phyloP scores from a whole-genome alignment of 257 asterid species.

The Jasminum sambac region DNA sequence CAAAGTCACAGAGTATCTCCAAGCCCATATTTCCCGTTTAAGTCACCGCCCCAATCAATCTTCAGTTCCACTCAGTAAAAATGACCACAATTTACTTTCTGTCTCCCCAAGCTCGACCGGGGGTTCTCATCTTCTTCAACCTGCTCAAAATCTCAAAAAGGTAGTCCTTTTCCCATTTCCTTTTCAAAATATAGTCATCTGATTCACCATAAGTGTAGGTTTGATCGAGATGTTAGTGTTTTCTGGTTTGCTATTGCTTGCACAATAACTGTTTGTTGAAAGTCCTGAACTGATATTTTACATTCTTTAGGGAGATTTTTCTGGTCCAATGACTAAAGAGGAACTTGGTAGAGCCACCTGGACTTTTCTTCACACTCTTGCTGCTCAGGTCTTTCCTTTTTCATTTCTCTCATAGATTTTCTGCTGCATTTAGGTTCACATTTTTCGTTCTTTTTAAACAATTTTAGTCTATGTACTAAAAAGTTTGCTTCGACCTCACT shows the following conservation, averaged over 20 bases:
- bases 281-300: constrained; percentile 31
- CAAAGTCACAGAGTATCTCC: constrained; percentile 48
- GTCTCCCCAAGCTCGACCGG: constrained; percentile 25
- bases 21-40: constrained; percentile 57
- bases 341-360: constrained; percentile 97
- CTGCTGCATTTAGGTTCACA: background rate
- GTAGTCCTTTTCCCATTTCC: constrained; percentile 27
- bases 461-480: too few relatives aligned
- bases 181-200: background rate
- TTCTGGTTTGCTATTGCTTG: background rate
- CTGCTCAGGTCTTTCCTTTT: constrained; percentile 69
- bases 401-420: constrained; percentile 1
- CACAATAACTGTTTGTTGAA: constrained; percentile 50
- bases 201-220: background rate
- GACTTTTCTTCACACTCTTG: constrained; percentile 96
- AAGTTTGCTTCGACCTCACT: too few relatives aligned
- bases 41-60: constrained; percentile 23
- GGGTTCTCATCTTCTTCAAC: constrained; percentile 30
- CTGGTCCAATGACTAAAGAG: constrained; percentile 72
- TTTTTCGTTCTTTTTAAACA: background rate
- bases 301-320: constrained; percentile 44
- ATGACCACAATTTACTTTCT: constrained; percentile 15
- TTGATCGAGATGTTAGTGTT: background rate
- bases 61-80: constrained; percentile 23
- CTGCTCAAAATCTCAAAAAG: constrained; percentile 34